Conservation (phyloP, 2,329 filamentous ascomycete genomes). For the Emmonsia crescens region DNA sequence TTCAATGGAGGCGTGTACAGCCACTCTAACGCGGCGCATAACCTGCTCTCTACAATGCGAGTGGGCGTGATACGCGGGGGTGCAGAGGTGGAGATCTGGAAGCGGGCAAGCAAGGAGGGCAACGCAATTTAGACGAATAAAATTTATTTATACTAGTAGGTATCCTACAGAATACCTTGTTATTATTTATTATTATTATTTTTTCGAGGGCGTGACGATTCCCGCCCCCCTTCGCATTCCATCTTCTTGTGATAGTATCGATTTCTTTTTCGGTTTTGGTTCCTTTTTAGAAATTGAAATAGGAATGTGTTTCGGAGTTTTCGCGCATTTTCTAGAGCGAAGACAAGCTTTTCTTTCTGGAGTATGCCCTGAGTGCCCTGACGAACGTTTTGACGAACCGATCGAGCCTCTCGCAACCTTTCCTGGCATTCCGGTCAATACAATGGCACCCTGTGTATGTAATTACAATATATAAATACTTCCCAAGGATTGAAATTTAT, state of each 20-base stretch:
- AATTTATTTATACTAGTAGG: too few relatives aligned
- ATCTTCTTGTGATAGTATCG: too few relatives aligned
- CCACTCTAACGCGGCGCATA: conserved; percentile 81
- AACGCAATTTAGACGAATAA: not conserved
- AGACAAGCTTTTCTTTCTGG: too few relatives aligned
- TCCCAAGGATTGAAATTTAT: too few relatives aligned
- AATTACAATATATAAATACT: too few relatives aligned
- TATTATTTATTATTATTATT: not conserved
- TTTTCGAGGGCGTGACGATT: not conserved
- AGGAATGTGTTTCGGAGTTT: too few relatives aligned
- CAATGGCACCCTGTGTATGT: too few relatives aligned
- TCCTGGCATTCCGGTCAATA: not conserved
- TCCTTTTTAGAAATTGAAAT: too few relatives aligned
- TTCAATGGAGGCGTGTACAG: conserved; percentile 86
- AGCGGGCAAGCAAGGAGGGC: conserved; percentile 51
- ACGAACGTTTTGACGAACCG: too few relatives aligned
- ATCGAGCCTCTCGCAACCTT: not conserved
- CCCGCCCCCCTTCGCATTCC: not conserved
- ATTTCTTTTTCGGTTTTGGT: too few relatives aligned
- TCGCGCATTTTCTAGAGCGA: too few relatives aligned
- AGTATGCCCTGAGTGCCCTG: too few relatives aligned
- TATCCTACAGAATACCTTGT: not conserved
- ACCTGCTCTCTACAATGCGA: conserved; percentile 75
- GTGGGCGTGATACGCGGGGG: conserved; percentile 76
- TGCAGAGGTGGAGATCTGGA: conserved; percentile 86